Percentiles rank a stretch among this genome's conserved stretches.
These are phyloP conservation scores for Saturnispora saitoi DNA, from an alignment of 805 yeast species.

Conservation along the genomic window DNA sequence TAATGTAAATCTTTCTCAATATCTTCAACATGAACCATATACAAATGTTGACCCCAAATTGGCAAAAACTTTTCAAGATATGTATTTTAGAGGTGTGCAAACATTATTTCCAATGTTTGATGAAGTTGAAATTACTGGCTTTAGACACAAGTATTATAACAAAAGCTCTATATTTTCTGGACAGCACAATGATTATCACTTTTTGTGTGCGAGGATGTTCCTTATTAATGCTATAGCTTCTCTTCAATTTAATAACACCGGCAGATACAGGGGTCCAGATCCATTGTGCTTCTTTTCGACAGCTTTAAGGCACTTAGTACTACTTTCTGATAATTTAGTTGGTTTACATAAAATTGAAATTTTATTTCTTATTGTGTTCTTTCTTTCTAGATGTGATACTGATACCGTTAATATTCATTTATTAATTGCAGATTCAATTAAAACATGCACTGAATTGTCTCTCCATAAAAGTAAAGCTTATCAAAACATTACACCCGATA, in stretches of 20 bases:
- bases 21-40: conserved; percentile 40
- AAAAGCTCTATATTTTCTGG: conserved; percentile 13
- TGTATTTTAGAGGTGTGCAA: conserved; percentile 48
- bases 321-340: conserved; percentile 32
- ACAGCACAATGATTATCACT: conserved; percentile 38
- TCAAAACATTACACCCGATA: conserved; percentile 19
- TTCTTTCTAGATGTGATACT: conserved; percentile 51
- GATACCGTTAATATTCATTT: conserved; percentile 48
- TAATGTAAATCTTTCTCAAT: conserved; percentile 40
- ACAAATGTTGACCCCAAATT: conserved; percentile 42
- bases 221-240: conserved; percentile 45
- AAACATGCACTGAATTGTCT: conserved; percentile 31
- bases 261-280: conserved; percentile 45
- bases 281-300: conserved; percentile 51
- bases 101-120: conserved; percentile 49
- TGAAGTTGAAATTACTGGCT: conserved; percentile 42
- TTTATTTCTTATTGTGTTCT: conserved; percentile 42
- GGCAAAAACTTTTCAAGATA: conserved; percentile 43
- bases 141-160: conserved; percentile 41
- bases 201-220: conserved; percentile 49
- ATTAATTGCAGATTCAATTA: conserved; percentile 45
- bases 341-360: conserved; percentile 43
- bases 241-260: conserved; percentile 45
- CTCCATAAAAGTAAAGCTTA: conserved; percentile 33
- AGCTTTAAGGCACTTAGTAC: conserved; percentile 47